Evolutionary conservation across 1,139 yeast genomes (phyloP), one percentile per base, ranked within the genome.

Genomic region (Pichia sp.): DNA sequence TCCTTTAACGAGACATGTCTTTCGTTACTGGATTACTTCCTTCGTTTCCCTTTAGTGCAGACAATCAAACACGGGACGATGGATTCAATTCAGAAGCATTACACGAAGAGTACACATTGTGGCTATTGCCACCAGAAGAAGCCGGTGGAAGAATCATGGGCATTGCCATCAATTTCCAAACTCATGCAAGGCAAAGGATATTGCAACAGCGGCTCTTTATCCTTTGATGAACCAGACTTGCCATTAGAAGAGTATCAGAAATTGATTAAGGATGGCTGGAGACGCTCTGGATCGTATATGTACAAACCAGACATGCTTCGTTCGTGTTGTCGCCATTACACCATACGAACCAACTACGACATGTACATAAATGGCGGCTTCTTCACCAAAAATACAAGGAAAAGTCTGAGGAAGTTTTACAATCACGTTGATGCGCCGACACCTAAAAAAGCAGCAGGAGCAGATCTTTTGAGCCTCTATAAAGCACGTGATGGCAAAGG

Each of bases 301-400:
- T 87, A 87, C 53, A 81, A 79, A 51, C 77, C 84, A 0, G 95
- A 88, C 55, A 58, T 76, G 43, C 54, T 80, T 23, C 58, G 86
- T 24, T 74, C 74, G 28, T 88, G 97, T 53, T 88, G 97, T 51
- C 69, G 91, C n/a, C 68, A 77, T 53, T 85, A 76, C 53, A 82
- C 96, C 0, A 84, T 87, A 21, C 59, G 96, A 35, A 77, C 94
- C 1, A 66, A 63, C 27, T 58, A 70, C 24, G 52, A 51, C 0
- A 66, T 77, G 33, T 35, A 49, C 30, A 13, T 41, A 4, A 25
- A 34, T 11, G 35, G 34, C 29, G 51, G 65, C 33, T 39, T 33
- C 15, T 56, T 80, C 11, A 60, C 66, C 21, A 85, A 84, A 53
- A 88, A 82, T 34, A 80, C 78, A 39, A 67, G 88, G 27, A 76